Evolutionary conservation across 805 yeast genomes (phyloP), one percentile per base, ranked within the genome.

Genomic region (Barnettozyma salicaria): DNA sequence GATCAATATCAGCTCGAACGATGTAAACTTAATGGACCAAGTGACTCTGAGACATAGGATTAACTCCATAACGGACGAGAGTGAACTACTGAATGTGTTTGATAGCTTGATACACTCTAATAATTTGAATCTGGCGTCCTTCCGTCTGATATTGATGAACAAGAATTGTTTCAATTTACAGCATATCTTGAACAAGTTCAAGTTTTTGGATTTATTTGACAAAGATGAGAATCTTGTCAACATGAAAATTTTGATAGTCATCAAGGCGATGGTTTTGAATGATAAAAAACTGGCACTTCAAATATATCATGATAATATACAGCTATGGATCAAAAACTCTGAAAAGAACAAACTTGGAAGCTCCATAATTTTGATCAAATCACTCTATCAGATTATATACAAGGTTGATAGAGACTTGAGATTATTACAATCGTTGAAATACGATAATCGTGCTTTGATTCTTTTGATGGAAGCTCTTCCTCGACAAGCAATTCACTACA

Each of bases 91-190:
- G 26, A 32, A 36, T 19, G 27, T 30, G 2, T 40, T 40, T 32
- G 43, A 40, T 17, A 36, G 36, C 23, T 25, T 40, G 28, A 22
- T 40, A n/a, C 39, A 40, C 22, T 23, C 34, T 12, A 35, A 34
- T 4, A 30, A 37, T 19, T 14, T 40, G 17, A 22, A n/a, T 6
- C 18, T 40, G 22, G 25, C 14, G 5, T 30, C 28, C 12, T 40
- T 40, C 20, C 32, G 32, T 14, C 19, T 33, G 29, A 33, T 40
- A 14, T 13, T 40, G 7, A 33, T 36, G 32, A 30, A 36, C 19
- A 40, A 40, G 25, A 31, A 27, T 18, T 27, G 32, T 24, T 37
- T 30, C 10, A 31, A 34, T 21, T 21, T 36, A 11, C 14, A 26
- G 11, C 38, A 36, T 27, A 9, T 40, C n/a, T 30, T 36, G 19